phyloP scores from a whole-genome alignment of 176 grass and related monocot genomes.

The Secale cereale region DNA sequence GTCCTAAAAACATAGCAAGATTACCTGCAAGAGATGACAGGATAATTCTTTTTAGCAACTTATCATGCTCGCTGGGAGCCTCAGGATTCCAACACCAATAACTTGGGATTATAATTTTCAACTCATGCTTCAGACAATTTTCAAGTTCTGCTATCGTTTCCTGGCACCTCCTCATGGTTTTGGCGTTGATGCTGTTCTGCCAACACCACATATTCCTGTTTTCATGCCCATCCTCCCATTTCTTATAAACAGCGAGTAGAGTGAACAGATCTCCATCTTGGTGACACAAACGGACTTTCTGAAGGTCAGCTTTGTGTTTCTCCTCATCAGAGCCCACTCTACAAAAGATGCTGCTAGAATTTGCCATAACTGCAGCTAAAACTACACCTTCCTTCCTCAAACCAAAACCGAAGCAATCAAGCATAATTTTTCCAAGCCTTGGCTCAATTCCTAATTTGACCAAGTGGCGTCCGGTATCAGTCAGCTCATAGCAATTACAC shows the following conservation, averaged over 20 bases:
- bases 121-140: conserved; percentile 67
- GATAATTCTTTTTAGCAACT: conserved; percentile 67
- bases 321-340: conserved; percentile 72
- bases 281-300: conserved; percentile 83
- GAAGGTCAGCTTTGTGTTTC: conserved; percentile 83
- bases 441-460: conserved; percentile 88
- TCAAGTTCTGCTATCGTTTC: conserved; percentile 79
- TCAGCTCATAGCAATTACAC: conserved; percentile 55
- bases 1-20: conserved; percentile 80
- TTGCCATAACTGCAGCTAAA: conserved; percentile 86
- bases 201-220: conserved; percentile 81
- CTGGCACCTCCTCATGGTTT: conserved; percentile 81
- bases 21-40: conserved; percentile 69
- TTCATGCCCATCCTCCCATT: conserved; percentile 68
- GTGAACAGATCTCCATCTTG: conserved; percentile 88
- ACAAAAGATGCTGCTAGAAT: conserved; percentile 96
- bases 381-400: conserved; percentile 82
- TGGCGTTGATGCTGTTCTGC: conserved; percentile 91
- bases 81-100: conserved; percentile 90
- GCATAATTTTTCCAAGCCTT: conserved; percentile 89
- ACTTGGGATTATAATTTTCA: conserved; percentile 73
- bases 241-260: conserved; percentile 87
- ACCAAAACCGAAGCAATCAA: conserved; percentile 62
- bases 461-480: conserved; percentile 54
- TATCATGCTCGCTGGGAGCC: conserved; percentile 47